Conservation (phyloP, 331 rosid genomes). For the Acacia concinna region DNA sequence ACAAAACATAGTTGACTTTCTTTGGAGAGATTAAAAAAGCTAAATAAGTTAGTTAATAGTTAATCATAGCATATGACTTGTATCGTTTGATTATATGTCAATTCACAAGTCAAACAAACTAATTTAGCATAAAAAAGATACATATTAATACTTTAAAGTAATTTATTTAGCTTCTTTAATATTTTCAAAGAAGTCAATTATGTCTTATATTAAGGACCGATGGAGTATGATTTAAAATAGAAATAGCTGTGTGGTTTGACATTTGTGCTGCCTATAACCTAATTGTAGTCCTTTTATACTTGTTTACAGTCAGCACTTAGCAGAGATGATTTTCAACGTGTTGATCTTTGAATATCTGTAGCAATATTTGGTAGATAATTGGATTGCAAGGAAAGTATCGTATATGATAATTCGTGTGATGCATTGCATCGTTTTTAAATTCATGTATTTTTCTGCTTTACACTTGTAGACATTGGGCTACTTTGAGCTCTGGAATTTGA, state of each 20-base stretch:
- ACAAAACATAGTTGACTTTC: too few relatives aligned
- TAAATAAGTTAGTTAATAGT: too few relatives aligned
- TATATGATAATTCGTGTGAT: background rate
- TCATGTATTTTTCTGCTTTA: background rate
- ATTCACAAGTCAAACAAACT: too few relatives aligned
- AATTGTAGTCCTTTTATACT: background rate
- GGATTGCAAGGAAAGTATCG: slow-evolving; percentile 4
- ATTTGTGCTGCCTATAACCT: background rate
- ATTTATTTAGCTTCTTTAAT: too few relatives aligned
- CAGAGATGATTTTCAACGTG: background rate
- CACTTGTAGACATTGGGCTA: background rate
- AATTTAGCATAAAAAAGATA: too few relatives aligned
- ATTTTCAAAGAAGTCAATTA: too few relatives aligned
- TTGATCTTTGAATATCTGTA: background rate
- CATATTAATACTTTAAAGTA: too few relatives aligned
- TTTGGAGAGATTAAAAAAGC: too few relatives aligned
- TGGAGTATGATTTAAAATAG: background rate
- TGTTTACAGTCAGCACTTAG: background rate
- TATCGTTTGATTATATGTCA: too few relatives aligned
- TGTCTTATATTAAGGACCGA: too few relatives aligned
- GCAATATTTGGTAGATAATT: background rate
- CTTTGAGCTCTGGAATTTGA: background rate
- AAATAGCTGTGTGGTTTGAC: slow-evolving; percentile 1
- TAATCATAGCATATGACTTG: too few relatives aligned
- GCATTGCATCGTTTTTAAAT: background rate